A percentile compares a stretch with the other conserved stretches of the same genome.
These are phyloP conservation scores for Corylus avellana DNA, from an alignment of 306 rosid species.

Conservation along the genomic window DNA sequence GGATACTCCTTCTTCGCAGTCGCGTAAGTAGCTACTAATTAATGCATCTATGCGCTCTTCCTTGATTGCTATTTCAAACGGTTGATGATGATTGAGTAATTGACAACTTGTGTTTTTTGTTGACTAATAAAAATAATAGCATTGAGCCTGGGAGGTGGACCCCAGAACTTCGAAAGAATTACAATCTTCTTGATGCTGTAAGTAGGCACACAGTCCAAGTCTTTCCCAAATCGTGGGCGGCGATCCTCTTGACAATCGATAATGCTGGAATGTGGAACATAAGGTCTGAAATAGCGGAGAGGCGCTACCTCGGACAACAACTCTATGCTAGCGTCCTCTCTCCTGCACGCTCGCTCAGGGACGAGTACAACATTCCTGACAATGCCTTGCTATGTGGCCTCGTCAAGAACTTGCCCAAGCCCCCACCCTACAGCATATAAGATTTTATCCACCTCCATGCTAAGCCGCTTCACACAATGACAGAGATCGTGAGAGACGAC, in stretches of 20 bases:
- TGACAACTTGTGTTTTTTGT: background rate
- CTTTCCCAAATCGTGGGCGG: conserved; percentile 72
- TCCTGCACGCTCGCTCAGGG: conserved; percentile 51
- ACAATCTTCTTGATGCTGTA: conserved; percentile 72
- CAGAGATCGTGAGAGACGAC: background rate
- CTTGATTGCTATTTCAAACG: background rate
- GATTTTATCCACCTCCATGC: background rate
- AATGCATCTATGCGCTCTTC: background rate
- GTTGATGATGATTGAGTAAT: background rate
- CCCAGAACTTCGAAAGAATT: conserved; percentile 52
- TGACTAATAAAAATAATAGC: conserved; percentile 18
- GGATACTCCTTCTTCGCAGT: conserved; percentile 72
- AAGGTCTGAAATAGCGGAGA: conserved; percentile 60
- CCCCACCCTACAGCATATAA: conserved; percentile 33
- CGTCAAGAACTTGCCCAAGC: conserved; percentile 48
- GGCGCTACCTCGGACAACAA: conserved; percentile 66
- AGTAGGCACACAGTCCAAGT: conserved; percentile 78
- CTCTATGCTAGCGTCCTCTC: conserved; percentile 52
- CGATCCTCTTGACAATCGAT: conserved; percentile 58
- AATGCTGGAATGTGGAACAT: conserved; percentile 70
- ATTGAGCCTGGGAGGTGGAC: conserved; percentile 78
- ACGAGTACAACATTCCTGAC: conserved; percentile 62
- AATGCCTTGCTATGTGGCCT: conserved; percentile 42
- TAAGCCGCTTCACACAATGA: background rate
- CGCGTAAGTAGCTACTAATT: conserved; percentile 49